Evolutionary conservation across 208 protist genomes (phyloP).

Genomic region (Endotrypanum monterogeii): DNA sequence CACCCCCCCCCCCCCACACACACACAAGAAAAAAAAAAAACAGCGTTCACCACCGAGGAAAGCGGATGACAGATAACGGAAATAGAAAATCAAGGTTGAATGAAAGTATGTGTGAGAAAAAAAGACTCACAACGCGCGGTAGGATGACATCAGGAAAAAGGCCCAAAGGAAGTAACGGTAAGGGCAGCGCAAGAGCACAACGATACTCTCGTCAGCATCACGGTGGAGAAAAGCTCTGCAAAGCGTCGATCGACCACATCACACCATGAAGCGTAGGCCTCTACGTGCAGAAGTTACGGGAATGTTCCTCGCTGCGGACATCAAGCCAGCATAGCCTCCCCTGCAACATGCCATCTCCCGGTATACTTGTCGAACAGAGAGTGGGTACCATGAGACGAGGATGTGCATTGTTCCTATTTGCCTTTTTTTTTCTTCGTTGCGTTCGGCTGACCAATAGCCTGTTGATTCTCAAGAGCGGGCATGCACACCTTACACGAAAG

Average conservation of each 20-base stretch:
- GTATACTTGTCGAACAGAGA: no score
- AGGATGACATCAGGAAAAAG: no score
- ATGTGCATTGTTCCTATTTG: background rate
- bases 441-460: background rate
- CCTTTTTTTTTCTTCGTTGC: background rate
- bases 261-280: background rate
- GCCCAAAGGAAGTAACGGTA: background rate
- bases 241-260: background rate
- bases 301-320: background rate
- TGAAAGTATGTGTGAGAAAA: constrained; percentile 3
- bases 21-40: background rate
- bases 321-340: background rate
- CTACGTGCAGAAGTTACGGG: background rate
- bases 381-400: background rate
- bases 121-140: background rate
- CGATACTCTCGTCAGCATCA: background rate
- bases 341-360: background rate
- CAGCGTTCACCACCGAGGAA: no score
- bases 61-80: no score
- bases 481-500: background rate
- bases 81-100: background rate
- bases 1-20: background rate
- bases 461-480: background rate
- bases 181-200: background rate
- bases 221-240: background rate